Conservation (phyloP, 225 moss, liverwort and hornwort species). For the Anthoceros angustus region DNA sequence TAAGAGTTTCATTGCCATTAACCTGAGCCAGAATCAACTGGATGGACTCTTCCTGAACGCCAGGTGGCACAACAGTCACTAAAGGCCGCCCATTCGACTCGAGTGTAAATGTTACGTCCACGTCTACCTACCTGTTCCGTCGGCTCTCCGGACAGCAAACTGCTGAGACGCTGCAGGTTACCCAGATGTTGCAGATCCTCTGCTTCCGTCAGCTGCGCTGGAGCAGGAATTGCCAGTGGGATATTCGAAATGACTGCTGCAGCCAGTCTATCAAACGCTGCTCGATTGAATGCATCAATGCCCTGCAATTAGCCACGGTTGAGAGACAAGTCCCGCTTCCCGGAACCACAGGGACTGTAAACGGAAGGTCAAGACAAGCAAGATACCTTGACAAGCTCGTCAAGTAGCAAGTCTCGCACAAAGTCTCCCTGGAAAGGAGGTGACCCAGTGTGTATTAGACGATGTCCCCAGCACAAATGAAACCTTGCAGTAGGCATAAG, state of each 20-base stretch:
- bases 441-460: slow-evolving; percentile 4
- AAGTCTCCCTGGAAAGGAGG: slow-evolving; percentile 45
- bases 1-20: slow-evolving; percentile 14
- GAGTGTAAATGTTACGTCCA: too few species aligned
- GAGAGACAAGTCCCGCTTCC: neutral
- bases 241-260: slow-evolving; percentile 25
- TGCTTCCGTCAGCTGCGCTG: slow-evolving; percentile 40
- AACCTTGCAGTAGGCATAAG: slow-evolving; percentile 18
- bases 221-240: slow-evolving; percentile 37
- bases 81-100: too few species aligned
- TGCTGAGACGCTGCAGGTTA: slow-evolving; percentile 51
- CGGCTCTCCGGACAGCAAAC: slow-evolving; percentile 30
- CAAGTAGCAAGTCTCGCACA: slow-evolving; percentile 63
- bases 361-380: neutral
- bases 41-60: neutral
- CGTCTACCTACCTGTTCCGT: neutral
- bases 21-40: neutral
- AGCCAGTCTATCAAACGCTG: slow-evolving; percentile 43
- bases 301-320: slow-evolving; percentile 31
- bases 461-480: slow-evolving; percentile 29
- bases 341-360: neutral
- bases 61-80: neutral
- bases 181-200: slow-evolving; percentile 65
- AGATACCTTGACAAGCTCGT: slow-evolving; percentile 66
- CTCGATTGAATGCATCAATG: slow-evolving; percentile 63